A percentile compares a stretch with the other conserved stretches of the same genome.
phyloP scores from a whole-genome alignment of 2,329 filamentous ascomycete species.

The Hysterium pulicare region DNA sequence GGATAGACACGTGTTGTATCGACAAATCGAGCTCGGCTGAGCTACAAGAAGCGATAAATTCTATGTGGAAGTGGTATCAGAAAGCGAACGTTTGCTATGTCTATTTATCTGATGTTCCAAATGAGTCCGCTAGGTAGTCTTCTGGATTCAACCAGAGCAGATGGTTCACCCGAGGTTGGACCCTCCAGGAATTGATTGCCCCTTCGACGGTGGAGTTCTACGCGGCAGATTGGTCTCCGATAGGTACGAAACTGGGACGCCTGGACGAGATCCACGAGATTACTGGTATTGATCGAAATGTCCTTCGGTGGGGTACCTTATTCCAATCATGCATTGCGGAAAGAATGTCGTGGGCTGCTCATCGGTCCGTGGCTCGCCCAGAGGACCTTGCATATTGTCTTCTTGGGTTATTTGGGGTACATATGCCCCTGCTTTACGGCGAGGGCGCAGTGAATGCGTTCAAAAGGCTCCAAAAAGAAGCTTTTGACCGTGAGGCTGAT shows the following conservation, averaged over 20 bases:
- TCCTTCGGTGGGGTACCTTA: background rate
- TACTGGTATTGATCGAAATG: background rate
- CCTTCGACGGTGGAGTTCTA: background rate
- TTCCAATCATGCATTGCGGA: constrained; percentile 3
- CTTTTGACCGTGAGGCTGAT: background rate
- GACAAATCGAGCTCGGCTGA: constrained; percentile 10
- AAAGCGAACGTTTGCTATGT: constrained; percentile 7
- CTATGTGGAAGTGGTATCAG: constrained; percentile 10
- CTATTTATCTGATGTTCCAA: background rate
- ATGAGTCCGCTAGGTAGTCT: background rate
- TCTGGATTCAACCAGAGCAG: background rate
- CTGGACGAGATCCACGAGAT: background rate
- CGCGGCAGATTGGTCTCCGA: background rate
- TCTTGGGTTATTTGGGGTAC: constrained; percentile 10
- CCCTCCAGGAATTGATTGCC: constrained; percentile 1
- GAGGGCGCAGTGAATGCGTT: constrained; percentile 1
- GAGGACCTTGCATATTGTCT: constrained; percentile 12
- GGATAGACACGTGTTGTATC: constrained; percentile 12
- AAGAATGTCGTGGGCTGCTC: constrained; percentile 13
- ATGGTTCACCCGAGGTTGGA: constrained; percentile 3
- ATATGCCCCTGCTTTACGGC: constrained; percentile 4
- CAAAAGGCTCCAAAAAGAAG: constrained; percentile 1
- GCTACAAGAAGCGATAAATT: constrained; percentile 9
- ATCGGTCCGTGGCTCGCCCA: constrained; percentile 5
- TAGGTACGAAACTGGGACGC: background rate